Evolutionary conservation across 208 protist species (phyloP).

Genomic region (Lotmaria passim): DNA sequence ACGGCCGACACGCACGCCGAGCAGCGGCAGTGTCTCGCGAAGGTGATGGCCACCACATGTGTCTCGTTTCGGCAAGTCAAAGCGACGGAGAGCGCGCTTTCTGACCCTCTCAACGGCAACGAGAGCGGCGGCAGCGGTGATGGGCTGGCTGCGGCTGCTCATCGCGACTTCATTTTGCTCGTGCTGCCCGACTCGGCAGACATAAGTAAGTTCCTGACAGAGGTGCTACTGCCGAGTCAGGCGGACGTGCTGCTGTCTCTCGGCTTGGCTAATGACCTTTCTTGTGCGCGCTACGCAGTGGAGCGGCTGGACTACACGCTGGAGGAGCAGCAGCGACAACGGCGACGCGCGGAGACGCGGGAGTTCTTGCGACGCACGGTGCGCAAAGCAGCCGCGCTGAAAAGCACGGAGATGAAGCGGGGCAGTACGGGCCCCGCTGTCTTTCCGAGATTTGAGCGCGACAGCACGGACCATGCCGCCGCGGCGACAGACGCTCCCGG

Average conservation of each 20-base stretch:
- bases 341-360: conserved; percentile 38
- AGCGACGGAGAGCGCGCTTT: background rate
- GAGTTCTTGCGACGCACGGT: conserved; percentile 48
- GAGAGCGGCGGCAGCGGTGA: background rate
- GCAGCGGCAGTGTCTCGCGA: conserved; percentile 67
- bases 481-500: too few relatives aligned
- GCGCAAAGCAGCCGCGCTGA: conserved; percentile 5
- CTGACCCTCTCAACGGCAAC: background rate
- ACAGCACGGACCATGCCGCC: background rate
- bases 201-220: conserved; percentile 47
- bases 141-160: background rate
- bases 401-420: background rate
- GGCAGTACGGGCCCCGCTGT: background rate
- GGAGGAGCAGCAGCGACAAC: conserved; percentile 34
- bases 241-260: conserved; percentile 6
- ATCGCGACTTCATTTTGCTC: conserved; percentile 47
- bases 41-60: conserved; percentile 45
- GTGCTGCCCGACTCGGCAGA: conserved; percentile 70
- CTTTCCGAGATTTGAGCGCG: conserved; percentile 22
- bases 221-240: conserved; percentile 67
- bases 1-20: conserved; percentile 78
- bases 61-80: conserved; percentile 4
- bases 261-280: background rate
- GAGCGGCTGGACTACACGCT: conserved; percentile 53
- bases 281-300: conserved; percentile 32